phyloP scores from a whole-genome alignment of 306 rosid species.

The Datisca glomerata region DNA sequence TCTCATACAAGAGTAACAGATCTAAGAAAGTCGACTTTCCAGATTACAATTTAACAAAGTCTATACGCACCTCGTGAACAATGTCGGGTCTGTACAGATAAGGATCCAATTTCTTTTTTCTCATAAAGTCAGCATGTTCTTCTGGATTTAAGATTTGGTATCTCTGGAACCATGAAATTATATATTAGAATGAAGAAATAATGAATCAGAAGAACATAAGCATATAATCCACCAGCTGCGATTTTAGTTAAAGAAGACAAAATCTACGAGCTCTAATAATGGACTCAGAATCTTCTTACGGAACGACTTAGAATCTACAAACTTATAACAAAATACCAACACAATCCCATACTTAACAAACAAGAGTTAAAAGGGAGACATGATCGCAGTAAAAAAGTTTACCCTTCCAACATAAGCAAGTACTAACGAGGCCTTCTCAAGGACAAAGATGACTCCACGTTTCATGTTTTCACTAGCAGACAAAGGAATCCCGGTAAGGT shows the following conservation, averaged over 20 bases:
- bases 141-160: slow-evolving; percentile 9
- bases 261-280: too few relatives aligned
- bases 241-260: too few relatives aligned
- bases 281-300: too few relatives aligned
- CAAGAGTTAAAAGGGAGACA: not conserved
- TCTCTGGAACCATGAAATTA: not conserved
- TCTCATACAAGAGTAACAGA: too few relatives aligned
- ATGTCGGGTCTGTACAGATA: slow-evolving; percentile 14
- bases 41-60: too few relatives aligned
- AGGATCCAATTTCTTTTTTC: slow-evolving; percentile 8
- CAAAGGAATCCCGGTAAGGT: slow-evolving; percentile 2
- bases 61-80: slow-evolving; percentile 10
- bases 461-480: slow-evolving; percentile 2
- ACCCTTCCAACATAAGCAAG: slow-evolving; percentile 14
- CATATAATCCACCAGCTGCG: not conserved
- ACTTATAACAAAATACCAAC: not conserved
- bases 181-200: too few relatives aligned
- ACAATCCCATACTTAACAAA: not conserved
- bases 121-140: slow-evolving; percentile 8
- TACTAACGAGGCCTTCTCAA: slow-evolving; percentile 10
- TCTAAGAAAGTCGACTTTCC: too few relatives aligned
- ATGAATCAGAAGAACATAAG: not conserved
- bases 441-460: slow-evolving; percentile 6
- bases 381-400: not conserved
- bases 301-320: too few relatives aligned